Evolutionary conservation across 2,329 filamentous ascomycete species (phyloP).

Genomic region (Claviceps sp.): DNA sequence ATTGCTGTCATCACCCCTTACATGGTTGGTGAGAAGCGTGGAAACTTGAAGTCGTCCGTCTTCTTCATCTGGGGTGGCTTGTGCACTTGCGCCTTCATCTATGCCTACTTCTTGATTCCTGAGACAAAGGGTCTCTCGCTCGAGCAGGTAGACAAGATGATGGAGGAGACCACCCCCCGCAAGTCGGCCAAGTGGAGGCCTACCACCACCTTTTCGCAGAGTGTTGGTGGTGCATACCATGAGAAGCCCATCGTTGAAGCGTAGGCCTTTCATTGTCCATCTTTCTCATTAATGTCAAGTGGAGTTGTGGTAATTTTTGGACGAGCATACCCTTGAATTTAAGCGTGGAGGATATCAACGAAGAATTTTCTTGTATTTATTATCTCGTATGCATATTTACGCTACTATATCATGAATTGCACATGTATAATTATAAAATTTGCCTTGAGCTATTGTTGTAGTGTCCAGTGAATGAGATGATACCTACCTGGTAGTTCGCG

Average conservation of each 20-base stretch:
- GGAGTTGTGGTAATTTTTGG: neutral
- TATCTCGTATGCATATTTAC: neutral
- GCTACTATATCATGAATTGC: no score
- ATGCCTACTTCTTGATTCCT: constrained; percentile 60
- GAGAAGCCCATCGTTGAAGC: constrained; percentile 14
- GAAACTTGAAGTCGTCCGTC: constrained; percentile 54
- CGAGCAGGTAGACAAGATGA: constrained; percentile 75
- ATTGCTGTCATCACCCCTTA: constrained; percentile 59
- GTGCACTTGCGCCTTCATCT: constrained; percentile 45
- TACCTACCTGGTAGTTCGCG: no score
- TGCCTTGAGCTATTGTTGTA: no score
- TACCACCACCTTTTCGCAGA: constrained; percentile 51
- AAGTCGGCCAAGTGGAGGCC: constrained; percentile 67
- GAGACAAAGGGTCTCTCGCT: constrained; percentile 66
- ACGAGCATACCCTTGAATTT: constrained; percentile 1
- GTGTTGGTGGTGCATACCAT: constrained; percentile 16
- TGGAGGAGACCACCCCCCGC: constrained; percentile 71
- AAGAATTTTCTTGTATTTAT: neutral
- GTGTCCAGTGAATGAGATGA: no score
- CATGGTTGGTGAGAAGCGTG: constrained; percentile 47
- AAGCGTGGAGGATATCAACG: neutral
- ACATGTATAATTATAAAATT: no score
- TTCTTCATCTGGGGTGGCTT: constrained; percentile 67
- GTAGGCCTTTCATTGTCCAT: neutral
- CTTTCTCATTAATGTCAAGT: neutral